These are phyloP conservation scores for Neostapfia colusana DNA, from an alignment of 176 grass and related monocot species.

Conservation along the genomic window DNA sequence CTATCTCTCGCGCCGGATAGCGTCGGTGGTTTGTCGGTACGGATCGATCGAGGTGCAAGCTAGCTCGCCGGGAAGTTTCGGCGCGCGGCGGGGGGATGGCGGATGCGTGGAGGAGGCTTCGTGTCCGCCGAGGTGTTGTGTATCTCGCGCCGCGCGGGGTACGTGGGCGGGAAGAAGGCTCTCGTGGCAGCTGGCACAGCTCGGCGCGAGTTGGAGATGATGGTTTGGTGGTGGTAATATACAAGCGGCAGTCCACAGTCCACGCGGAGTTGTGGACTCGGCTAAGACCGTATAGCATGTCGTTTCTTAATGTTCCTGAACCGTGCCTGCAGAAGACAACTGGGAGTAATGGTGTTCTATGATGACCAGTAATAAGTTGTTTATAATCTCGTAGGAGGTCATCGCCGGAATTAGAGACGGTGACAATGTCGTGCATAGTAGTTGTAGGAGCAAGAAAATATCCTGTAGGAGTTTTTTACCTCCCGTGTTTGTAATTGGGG, in stretches of 20 bases:
- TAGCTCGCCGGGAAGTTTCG: not conserved
- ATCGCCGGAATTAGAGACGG: too few relatives aligned
- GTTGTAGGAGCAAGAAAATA: too few relatives aligned
- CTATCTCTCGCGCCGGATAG: not conserved
- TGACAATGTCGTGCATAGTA: too few relatives aligned
- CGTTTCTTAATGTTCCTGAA: constrained; percentile 24
- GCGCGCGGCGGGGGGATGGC: not conserved
- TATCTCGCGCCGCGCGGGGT: not conserved
- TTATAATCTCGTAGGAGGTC: too few relatives aligned
- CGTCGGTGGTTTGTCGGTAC: not conserved
- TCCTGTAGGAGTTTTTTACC: too few relatives aligned
- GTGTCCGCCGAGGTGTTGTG: not conserved
- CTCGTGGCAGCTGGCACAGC: constrained; percentile 47
- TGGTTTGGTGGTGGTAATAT: not conserved
- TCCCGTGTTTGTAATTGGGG: too few relatives aligned
- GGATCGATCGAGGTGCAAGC: not conserved
- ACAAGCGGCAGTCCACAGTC: not conserved
- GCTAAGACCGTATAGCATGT: constrained; percentile 10
- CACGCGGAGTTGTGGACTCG: constrained; percentile 50
- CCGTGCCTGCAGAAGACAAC: not conserved
- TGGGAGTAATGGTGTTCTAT: too few relatives aligned
- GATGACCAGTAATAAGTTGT: too few relatives aligned
- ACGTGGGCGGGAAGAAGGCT: constrained; percentile 27
- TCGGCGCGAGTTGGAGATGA: constrained; percentile 9
- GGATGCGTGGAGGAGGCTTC: not conserved